phyloP scores from a whole-genome alignment of 768 basidiomycete species.

The Lactarius trivialis region DNA sequence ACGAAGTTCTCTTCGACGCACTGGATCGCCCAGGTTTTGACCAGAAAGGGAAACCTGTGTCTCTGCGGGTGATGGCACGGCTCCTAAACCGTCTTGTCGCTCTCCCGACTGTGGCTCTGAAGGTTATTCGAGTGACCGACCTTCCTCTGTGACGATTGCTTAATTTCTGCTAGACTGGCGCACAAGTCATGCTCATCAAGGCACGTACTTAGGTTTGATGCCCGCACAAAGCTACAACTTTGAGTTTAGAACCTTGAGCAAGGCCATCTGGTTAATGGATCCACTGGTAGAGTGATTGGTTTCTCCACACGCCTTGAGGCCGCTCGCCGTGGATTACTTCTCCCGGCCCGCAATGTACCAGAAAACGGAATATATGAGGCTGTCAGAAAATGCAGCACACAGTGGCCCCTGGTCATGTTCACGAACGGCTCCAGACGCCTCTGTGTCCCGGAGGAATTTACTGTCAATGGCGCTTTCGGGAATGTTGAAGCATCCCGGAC shows the following conservation, averaged over 20 bases:
- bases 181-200: conserved; percentile 84
- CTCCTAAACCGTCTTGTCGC: conserved; percentile 57
- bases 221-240: background rate
- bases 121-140: conserved; percentile 32
- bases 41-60: conserved; percentile 34
- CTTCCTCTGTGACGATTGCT: background rate
- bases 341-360: background rate
- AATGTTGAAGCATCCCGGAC: conserved; percentile 50
- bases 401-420: conserved; percentile 62
- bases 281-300: conserved; percentile 47
- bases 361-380: background rate
- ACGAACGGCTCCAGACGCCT: conserved; percentile 41
- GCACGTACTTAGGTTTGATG: conserved; percentile 28
- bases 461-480: conserved; percentile 54
- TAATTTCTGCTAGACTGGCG: conserved; percentile 47
- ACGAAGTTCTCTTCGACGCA: conserved; percentile 40
- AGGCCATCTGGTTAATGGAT: conserved; percentile 65
- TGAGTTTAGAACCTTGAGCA: conserved; percentile 55
- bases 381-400: background rate
- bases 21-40: conserved; percentile 41
- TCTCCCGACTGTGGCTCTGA: conserved; percentile 31
- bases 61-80: conserved; percentile 34
- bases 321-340: conserved; percentile 27
- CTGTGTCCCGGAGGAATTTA: conserved; percentile 52
- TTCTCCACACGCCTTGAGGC: conserved; percentile 45